Evolutionary conservation across 176 grass and related monocot genomes (phyloP).

Genomic region (Cenchrus purpureus): DNA sequence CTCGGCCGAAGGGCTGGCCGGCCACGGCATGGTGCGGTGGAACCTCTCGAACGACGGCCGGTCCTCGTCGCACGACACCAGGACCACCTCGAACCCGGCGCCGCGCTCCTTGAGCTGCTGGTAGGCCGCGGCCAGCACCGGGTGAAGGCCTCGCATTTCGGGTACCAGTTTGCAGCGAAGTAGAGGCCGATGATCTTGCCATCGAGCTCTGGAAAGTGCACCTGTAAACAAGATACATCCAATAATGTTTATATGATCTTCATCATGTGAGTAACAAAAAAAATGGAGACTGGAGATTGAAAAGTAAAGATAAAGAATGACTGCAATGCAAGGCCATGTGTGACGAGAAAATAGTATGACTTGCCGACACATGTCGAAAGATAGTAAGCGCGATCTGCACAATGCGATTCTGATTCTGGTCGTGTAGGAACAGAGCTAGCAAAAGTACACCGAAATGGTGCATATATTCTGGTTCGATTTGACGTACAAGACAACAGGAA

Average conservation of each 20-base stretch:
- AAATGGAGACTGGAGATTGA: neutral
- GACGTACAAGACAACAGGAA: neutral
- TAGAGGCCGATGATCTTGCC: slow-evolving; percentile 64
- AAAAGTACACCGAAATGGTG: neutral
- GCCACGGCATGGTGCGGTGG: slow-evolving; percentile 69
- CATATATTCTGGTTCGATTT: slow-evolving; percentile 18
- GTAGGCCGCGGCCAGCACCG: slow-evolving; percentile 57
- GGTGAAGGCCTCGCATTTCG: slow-evolving; percentile 66
- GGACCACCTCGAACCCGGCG: slow-evolving; percentile 57
- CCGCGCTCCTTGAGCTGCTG: slow-evolving; percentile 33
- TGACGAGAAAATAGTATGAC: neutral
- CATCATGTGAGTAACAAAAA: neutral
- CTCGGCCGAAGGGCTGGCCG: slow-evolving; percentile 56
- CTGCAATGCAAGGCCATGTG: neutral
- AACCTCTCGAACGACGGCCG: slow-evolving; percentile 64
- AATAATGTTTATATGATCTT: neutral
- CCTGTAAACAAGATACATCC: slow-evolving; percentile 28
- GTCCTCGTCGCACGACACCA: slow-evolving; percentile 71
- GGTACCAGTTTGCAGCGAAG: slow-evolving; percentile 74
- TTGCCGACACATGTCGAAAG: neutral
- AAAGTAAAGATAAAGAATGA: slow-evolving; percentile 1
- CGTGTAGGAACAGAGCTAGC: neutral
- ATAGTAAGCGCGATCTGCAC: slow-evolving; percentile 13
- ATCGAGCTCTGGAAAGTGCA: slow-evolving; percentile 45
- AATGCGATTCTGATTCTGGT: slow-evolving; percentile 23